A percentile compares a stretch with the other conserved stretches of the same genome.
Evolutionary conservation across 441 rosid species (phyloP).

Genomic region (Kokia cookei): DNA sequence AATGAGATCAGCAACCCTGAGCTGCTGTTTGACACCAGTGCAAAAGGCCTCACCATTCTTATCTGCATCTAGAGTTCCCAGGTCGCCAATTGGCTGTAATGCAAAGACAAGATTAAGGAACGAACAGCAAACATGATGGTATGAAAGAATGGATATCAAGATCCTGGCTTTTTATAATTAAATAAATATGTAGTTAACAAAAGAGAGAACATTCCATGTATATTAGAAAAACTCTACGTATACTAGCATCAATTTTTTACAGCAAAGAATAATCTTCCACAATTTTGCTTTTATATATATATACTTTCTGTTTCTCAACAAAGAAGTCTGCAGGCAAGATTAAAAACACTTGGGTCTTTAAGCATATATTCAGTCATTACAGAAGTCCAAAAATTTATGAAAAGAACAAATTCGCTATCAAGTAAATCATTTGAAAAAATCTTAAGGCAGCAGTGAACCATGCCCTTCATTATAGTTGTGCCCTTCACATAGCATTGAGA

Average conservation of each 20-base stretch:
- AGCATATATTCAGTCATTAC: background rate
- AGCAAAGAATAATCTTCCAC: background rate
- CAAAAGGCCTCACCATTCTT: slow-evolving; percentile 61
- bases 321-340: background rate
- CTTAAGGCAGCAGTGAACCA: background rate
- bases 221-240: background rate
- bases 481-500: background rate
- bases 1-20: slow-evolving; percentile 69
- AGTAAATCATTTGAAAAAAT: background rate
- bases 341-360: background rate
- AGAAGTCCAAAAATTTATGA: background rate
- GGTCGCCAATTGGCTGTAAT: slow-evolving; percentile 77
- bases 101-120: background rate
- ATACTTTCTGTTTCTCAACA: background rate
- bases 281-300: background rate
- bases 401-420: background rate
- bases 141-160: background rate
- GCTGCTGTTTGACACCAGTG: slow-evolving; percentile 51
- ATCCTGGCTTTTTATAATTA: background rate
- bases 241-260: background rate
- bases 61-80: slow-evolving; percentile 76
- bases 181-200: background rate
- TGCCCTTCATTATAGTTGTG: background rate
- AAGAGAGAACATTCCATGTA: background rate
- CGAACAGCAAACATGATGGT: background rate